Base-by-base conservation (phyloP, 2,329 filamentous ascomycete species). In the Chrysoporthe puriensis region DNA sequence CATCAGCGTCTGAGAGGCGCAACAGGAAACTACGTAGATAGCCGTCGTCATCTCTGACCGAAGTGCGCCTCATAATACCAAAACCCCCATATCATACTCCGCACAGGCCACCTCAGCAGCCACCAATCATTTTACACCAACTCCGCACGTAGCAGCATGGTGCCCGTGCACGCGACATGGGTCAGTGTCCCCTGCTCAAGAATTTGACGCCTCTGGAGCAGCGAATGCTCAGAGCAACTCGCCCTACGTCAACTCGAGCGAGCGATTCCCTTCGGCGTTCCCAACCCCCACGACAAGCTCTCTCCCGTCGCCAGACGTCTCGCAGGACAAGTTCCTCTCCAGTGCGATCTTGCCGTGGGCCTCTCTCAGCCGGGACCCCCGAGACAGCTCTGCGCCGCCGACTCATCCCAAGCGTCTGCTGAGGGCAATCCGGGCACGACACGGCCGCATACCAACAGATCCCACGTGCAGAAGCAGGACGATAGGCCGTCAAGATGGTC, bases 401-500 rank as follows among this genome's bases (percentile, higher is more conserved):
- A 32, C 11, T 21, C 32, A 54, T 4, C 50, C 32, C 50, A 13
- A 54, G 48, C n/a, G 11, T 4, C 3, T 14, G 21, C 14, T 21
- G 14, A 8, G 11, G 26, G 48, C 48, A 52, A 13, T 14, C 48
- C 48, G 48, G 26, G 50, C 13, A 16, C 21, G 26, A 6, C 50
- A 34, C 21, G 26, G 11, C 59, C 14, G 54, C 26, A 36, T 26
- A 26, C 21, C 40, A 34, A 46, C 57, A 44, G 4, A 8, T 5
- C 14, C 42, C 26, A 26, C 43, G 21, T 46, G 59, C 13, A 26
- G 18, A 32, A 36, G 43, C 59, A 44, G 11, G 36, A n/a, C 42
- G n/a, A 61, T 26, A 54, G 50, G 52, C 61, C 68, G 72, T 67
- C 82, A 90, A 80, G 75, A 97, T 98, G 95, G 95, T 98, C 81